These are phyloP conservation scores for Mucor indicus DNA, from an alignment of 371 early-diverging fungal genomes.

Conservation along the genomic window DNA sequence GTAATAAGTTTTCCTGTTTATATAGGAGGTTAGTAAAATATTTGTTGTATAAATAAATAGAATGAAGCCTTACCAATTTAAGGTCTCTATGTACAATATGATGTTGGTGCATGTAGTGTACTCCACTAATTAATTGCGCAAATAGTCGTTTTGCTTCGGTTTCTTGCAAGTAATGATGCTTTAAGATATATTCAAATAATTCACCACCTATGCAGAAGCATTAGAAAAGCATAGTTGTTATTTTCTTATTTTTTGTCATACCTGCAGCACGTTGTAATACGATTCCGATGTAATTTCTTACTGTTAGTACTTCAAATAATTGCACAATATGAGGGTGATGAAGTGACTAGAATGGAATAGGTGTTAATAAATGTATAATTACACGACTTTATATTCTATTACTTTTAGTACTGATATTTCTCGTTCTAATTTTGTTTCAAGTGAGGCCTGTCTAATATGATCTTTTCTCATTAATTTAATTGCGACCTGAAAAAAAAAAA, in stretches of 20 bases:
- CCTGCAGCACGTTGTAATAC: conserved; percentile 67
- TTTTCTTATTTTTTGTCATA: conserved; percentile 7
- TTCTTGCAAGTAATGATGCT: conserved; percentile 54
- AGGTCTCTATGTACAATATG: conserved; percentile 66
- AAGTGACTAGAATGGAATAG: conserved; percentile 10
- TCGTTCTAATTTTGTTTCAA: conserved; percentile 75
- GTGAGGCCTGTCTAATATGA: conserved; percentile 68
- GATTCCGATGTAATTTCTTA: conserved; percentile 62
- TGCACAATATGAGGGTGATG: conserved; percentile 65
- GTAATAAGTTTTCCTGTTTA: conserved; percentile 78
- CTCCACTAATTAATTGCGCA: conserved; percentile 68
- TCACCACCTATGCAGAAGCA: conserved; percentile 36
- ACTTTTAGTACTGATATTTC: conserved; percentile 80
- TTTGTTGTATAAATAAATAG: conserved; percentile 1
- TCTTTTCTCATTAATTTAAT: conserved; percentile 81
- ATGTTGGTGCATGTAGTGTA: conserved; percentile 49
- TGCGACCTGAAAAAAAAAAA: conserved; percentile 56
- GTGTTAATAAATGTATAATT: too few species aligned
- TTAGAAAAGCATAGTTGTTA: background rate
- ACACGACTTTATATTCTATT: too few species aligned
- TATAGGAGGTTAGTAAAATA: background rate
- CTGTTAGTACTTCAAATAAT: conserved; percentile 67
- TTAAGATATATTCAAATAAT: conserved; percentile 67
- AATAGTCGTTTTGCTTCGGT: conserved; percentile 60
- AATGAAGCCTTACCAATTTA: conserved; percentile 46